These are phyloP conservation scores for Eucalyptus curtisii DNA, from an alignment of 345 rosid species.

Conservation along the genomic window DNA sequence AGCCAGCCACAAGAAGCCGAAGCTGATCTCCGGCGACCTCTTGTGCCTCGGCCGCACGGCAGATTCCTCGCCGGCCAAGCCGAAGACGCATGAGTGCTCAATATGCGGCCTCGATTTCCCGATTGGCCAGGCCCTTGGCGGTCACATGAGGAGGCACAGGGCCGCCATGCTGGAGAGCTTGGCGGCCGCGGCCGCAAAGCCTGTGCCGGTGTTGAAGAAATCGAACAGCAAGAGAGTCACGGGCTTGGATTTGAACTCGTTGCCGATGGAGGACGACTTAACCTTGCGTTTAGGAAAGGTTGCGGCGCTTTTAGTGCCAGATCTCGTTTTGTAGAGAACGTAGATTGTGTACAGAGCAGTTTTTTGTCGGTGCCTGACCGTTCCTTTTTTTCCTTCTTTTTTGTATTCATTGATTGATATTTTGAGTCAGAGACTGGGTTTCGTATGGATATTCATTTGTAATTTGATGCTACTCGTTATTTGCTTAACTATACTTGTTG, in stretches of 20 bases:
- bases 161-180: background rate
- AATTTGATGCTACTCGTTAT: background rate
- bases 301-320: background rate
- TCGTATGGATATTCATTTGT: background rate
- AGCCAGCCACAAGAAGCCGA: conserved; percentile 71
- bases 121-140: conserved; percentile 83
- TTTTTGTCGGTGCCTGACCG: background rate
- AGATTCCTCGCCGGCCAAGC: conserved; percentile 22
- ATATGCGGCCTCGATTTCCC: conserved; percentile 77
- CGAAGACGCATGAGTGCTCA: conserved; percentile 71
- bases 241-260: conserved; percentile 58
- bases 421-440: background rate
- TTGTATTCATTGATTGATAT: background rate
- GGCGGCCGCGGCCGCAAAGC: background rate
- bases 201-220: conserved; percentile 46
- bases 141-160: conserved; percentile 90
- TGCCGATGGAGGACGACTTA: conserved; percentile 50
- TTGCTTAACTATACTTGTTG: conserved; percentile 49
- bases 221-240: conserved; percentile 30
- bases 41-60: background rate
- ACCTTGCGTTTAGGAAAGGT: conserved; percentile 39
- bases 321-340: background rate
- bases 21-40: conserved; percentile 9
- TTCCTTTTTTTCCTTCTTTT: background rate
- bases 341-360: background rate